phyloP scores from a whole-genome alignment of 768 basidiomycete genomes.

The Boletus rufocinnamomeus region DNA sequence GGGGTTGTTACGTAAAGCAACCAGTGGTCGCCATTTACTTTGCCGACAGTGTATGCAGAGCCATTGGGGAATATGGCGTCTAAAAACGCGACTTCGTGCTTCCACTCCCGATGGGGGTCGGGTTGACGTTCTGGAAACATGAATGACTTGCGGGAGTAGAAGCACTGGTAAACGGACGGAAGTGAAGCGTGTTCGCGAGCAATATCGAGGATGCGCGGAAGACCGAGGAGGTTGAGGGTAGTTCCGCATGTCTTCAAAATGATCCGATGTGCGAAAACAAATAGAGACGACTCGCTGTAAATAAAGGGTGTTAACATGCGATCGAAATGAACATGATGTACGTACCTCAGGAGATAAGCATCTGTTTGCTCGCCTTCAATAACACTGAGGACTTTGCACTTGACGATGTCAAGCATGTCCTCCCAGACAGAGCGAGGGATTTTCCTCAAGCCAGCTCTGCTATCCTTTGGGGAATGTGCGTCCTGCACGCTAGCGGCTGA shows the following conservation, averaged over 20 bases:
- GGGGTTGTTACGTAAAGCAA: conserved; percentile 88
- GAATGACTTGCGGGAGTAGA: conserved; percentile 98
- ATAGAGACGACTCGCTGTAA: conserved; percentile 94
- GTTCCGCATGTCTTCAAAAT: conserved; percentile 99
- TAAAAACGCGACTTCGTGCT: conserved; percentile 86
- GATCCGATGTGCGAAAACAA: conserved; percentile 91
- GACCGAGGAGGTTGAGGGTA: conserved; percentile 93
- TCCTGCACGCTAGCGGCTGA: conserved; percentile 61
- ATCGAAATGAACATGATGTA: conserved; percentile 12
- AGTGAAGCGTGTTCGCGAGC: conserved; percentile 70
- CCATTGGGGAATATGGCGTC: conserved; percentile 88
- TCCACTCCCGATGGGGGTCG: conserved; percentile 94
- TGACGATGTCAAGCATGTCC: conserved; percentile 95
- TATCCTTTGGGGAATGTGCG: conserved; percentile 38
- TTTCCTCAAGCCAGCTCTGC: conserved; percentile 70
- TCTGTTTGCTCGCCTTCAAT: conserved; percentile 89
- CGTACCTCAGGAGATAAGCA: conserved; percentile 93
- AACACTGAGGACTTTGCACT: conserved; percentile 93
- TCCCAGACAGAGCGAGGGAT: conserved; percentile 85
- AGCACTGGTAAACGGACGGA: conserved; percentile 80
- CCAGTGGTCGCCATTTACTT: conserved; percentile 99
- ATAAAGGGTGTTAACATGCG: conserved; percentile 15
- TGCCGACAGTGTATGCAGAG: conserved; percentile 94
- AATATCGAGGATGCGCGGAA: conserved; percentile 93
- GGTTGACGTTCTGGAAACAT: conserved; percentile 97